Evolutionary conservation across 441 rosid species (phyloP).

Genomic region (Jatropha podagrica): DNA sequence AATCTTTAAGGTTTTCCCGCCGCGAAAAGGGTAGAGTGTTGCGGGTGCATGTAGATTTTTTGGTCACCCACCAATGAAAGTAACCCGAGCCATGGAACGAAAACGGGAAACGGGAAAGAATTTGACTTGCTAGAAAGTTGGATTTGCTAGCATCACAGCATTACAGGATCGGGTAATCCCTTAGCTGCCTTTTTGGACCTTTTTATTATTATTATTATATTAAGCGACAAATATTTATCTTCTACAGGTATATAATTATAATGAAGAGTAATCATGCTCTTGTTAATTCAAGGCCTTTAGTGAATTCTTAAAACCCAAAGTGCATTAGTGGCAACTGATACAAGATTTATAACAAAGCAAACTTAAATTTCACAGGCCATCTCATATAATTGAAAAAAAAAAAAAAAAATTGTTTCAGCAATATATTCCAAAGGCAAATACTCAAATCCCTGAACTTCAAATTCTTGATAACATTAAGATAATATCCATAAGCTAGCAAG

Average conservation of each 20-base stretch:
- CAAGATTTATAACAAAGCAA: neutral
- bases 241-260: too few relatives aligned
- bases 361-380: neutral
- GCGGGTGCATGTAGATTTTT: too few relatives aligned
- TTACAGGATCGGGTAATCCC: neutral
- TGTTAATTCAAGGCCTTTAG: too few relatives aligned
- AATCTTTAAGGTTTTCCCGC: conserved; percentile 2
- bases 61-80: neutral
- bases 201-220: too few relatives aligned
- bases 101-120: too few relatives aligned
- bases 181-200: too few relatives aligned
- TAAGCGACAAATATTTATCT: too few relatives aligned
- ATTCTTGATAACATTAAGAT: neutral
- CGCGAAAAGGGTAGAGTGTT: neutral
- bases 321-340: neutral
- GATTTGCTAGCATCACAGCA: neutral
- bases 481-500: neutral
- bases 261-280: too few relatives aligned
- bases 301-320: too few relatives aligned
- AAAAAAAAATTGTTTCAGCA: neutral
- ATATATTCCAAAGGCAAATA: neutral
- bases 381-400: neutral
- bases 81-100: neutral
- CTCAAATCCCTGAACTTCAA: neutral
- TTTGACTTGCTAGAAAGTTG: neutral